Evolutionary conservation across 2,329 filamentous ascomycete species (phyloP).

Genomic region (Colletotrichum liriopes): DNA sequence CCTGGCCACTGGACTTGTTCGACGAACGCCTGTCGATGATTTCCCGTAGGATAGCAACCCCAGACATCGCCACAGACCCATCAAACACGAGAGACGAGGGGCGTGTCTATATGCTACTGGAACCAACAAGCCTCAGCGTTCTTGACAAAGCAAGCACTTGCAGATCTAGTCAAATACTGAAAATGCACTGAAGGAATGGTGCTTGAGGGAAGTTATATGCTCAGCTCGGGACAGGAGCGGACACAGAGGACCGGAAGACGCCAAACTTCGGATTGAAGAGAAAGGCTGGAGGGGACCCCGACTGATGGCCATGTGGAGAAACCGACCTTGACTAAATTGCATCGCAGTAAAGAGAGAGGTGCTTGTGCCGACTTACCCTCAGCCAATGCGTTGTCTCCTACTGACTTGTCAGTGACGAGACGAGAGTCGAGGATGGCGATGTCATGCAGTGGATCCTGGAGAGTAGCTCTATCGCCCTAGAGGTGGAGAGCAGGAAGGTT

Average conservation of each 20-base stretch:
- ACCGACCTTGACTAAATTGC: not conserved
- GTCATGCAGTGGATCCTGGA: not conserved
- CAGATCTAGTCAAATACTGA: too few relatives aligned
- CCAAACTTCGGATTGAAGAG: not conserved
- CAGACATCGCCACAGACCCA: not conserved
- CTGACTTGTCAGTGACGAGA: not conserved
- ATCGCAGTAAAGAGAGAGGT: not conserved
- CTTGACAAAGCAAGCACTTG: too few relatives aligned
- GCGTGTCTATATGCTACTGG: too few relatives aligned
- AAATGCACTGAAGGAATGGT: too few relatives aligned
- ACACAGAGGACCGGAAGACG: too few relatives aligned
- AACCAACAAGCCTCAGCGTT: too few relatives aligned
- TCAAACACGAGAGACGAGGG: too few relatives aligned
- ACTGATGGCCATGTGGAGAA: not conserved
- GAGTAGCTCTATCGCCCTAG: not conserved
- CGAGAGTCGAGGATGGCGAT: not conserved
- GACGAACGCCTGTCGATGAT: not conserved
- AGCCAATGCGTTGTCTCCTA: not conserved
- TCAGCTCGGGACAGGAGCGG: too few relatives aligned
- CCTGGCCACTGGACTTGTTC: not conserved
- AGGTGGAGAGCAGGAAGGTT: not conserved
- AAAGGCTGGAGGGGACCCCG: not conserved
- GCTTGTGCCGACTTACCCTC: not conserved
- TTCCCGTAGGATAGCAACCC: not conserved
- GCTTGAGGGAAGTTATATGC: too few relatives aligned